Evolutionary conservation across 495 filamentous ascomycete genomes (phyloP), one percentile per base, ranked within the genome.

Genomic region (Parathielavia appendiculata): DNA sequence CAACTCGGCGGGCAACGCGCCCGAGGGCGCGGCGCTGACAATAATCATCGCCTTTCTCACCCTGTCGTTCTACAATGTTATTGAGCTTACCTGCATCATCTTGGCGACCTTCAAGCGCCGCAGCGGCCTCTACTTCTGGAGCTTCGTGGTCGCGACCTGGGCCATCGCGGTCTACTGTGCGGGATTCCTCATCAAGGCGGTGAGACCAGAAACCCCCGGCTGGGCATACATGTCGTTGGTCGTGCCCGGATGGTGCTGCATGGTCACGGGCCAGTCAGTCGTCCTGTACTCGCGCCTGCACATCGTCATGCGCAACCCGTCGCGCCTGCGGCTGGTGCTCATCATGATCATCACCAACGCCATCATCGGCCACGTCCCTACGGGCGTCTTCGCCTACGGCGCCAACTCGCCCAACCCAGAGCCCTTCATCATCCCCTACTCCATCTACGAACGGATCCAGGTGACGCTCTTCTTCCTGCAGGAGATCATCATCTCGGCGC

Each of bases 261-360:
- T 86, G 83, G 82, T 88, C 5, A 85, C 83, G 0, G 84, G 83
- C 17, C 84, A 87, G 66, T 82, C 82, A 5, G 63, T 87, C 41
- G 84, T 88, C 12, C 74, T 88, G 19, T 88, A 83, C 70, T 87
- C 84, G 4, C 79, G 85, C n/a, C 76, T 88, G 5, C 82, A 87
- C 63, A 71, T 87, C 43, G 74, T 89, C 39, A 64, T 82, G 22
- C 70, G 71, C 23, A 79, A 81, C 26, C 71, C 70, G n/a, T 70
- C 69, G 26, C 65, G 76, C 17, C 72, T 86, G 4, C 76, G 79
- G 20, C 67, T 70, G 34, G 76, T 86, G 0, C 72, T 83, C 16
- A 65, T 51, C 54, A 85, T 86, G 80, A 86, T 88, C 61, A 68
- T 84, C 12, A 47, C 80, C 65, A 71, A 86, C 68, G 81, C 73